Evolutionary conservation across 176 grass and related monocot species (phyloP).

Genomic region (Musa acuminata): DNA sequence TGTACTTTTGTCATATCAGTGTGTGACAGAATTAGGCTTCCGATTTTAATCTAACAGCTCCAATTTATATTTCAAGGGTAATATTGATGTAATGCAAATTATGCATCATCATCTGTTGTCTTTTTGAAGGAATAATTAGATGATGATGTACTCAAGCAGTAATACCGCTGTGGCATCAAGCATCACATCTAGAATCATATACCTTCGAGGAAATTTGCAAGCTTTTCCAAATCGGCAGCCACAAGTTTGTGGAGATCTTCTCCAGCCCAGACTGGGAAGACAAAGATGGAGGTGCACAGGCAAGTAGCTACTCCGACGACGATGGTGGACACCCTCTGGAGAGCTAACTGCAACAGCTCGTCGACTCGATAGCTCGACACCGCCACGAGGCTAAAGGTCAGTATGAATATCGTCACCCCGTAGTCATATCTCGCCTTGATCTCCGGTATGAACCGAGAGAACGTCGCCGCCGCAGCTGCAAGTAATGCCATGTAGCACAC

Average conservation of each 20-base stretch:
- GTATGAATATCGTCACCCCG: conserved; percentile 88
- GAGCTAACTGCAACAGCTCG: conserved; percentile 60
- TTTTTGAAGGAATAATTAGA: neutral
- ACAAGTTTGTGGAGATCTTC: conserved; percentile 73
- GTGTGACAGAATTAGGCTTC: no score
- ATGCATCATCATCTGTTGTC: neutral
- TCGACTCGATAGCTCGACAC: conserved; percentile 87
- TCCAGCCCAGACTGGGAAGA: conserved; percentile 80
- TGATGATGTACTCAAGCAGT: neutral
- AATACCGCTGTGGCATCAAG: neutral
- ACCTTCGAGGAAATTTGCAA: conserved; percentile 72
- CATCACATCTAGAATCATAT: neutral
- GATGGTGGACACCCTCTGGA: conserved; percentile 70
- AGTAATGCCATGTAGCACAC: neutral
- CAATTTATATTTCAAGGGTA: no score
- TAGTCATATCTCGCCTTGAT: conserved; percentile 93
- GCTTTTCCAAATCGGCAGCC: conserved; percentile 51
- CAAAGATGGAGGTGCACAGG: conserved; percentile 54
- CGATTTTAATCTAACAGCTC: no score
- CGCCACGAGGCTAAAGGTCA: conserved; percentile 89
- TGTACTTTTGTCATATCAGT: no score
- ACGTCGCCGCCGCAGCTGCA: conserved; percentile 71
- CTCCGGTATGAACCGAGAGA: conserved; percentile 90
- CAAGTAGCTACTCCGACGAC: conserved; percentile 63
- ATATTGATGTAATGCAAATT: neutral